Conservation (phyloP, 768 basidiomycete genomes). For the Wakefieldia striispora region DNA sequence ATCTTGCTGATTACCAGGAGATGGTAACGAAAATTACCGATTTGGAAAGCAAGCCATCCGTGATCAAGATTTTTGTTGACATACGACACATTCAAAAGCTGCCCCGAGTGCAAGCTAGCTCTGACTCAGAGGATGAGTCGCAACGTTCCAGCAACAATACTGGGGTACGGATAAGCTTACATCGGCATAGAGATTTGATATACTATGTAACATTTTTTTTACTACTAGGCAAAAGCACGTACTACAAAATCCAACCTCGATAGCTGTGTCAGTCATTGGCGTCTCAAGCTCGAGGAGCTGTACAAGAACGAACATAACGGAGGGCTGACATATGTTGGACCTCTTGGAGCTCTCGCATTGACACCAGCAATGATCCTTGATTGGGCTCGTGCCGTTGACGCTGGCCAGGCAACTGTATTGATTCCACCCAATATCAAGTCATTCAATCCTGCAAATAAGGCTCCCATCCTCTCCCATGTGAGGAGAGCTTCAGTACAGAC, state of each 20-base stretch:
- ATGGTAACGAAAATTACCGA: not conserved
- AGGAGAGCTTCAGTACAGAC: not conserved
- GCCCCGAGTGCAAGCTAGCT: not conserved
- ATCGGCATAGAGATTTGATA: not conserved
- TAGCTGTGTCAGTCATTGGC: not conserved
- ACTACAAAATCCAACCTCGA: not conserved
- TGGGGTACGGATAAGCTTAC: not conserved
- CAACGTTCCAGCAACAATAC: not conserved
- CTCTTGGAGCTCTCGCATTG: not conserved
- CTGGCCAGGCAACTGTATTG: not conserved
- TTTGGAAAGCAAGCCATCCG: not conserved
- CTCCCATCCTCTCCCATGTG: not conserved
- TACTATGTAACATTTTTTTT: too few species aligned
- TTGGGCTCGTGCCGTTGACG: conserved; percentile 4
- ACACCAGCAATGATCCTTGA: not conserved
- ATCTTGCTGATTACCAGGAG: not conserved
- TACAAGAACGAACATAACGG: not conserved
- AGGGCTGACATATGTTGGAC: not conserved
- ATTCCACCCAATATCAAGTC: conserved; percentile 3
- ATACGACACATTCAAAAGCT: not conserved
- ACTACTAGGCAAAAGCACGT: not conserved
- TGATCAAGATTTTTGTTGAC: not conserved
- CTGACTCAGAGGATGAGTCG: too few species aligned
- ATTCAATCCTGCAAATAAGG: conserved; percentile 5
- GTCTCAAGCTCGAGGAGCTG: not conserved